Evolutionary conservation across 2,329 filamentous ascomycete species (phyloP).

Genomic region (Arthroderma uncinatum): DNA sequence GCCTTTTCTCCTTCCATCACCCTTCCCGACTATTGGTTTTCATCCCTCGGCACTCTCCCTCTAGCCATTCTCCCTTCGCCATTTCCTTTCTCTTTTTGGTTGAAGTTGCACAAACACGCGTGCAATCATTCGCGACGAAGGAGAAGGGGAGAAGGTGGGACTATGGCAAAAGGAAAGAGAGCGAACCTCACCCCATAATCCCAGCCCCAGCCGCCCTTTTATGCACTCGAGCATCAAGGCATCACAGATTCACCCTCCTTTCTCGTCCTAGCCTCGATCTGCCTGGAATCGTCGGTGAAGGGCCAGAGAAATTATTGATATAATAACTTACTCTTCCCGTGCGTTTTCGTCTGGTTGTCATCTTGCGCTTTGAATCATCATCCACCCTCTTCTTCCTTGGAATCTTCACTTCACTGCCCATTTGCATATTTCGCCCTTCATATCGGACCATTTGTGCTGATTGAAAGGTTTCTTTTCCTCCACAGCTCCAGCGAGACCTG

Average conservation of each 20-base stretch:
- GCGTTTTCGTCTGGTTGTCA: not conserved
- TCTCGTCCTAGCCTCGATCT: not conserved
- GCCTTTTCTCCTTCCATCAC: not conserved
- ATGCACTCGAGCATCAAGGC: not conserved
- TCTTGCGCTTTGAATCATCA: not conserved
- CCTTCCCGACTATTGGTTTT: not conserved
- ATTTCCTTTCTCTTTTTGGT: constrained; percentile 2
- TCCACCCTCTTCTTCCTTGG: not conserved
- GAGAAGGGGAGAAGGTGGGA: not conserved
- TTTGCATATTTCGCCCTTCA: not conserved
- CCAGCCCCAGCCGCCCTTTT: not conserved
- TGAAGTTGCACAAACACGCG: constrained; percentile 4
- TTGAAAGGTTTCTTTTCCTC: not conserved
- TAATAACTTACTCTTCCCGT: not conserved
- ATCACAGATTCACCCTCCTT: not conserved
- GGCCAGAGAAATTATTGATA: not conserved
- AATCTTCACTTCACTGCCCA: not conserved
- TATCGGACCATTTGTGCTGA: not conserved
- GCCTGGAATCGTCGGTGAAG: not conserved
- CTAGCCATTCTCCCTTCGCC: not conserved
- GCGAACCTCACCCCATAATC: constrained; percentile 1
- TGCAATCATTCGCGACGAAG: constrained; percentile 2
- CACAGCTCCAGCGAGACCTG: not conserved
- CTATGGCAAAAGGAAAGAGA: constrained; percentile 2
- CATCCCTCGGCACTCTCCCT: not conserved